phyloP scores from a whole-genome alignment of 73 alveolate genomes.

The Tetrahymena borealis region DNA sequence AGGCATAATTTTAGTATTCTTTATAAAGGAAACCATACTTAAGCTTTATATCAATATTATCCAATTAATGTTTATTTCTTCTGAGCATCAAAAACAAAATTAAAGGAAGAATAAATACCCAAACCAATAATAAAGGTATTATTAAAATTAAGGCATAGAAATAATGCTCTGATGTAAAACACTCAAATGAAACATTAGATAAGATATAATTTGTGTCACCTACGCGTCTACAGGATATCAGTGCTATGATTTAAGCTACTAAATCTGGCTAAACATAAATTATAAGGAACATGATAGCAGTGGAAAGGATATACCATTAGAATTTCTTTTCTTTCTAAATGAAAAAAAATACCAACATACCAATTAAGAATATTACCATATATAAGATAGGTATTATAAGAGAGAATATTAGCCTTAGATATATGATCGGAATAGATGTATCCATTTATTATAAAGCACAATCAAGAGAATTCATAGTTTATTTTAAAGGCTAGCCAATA shows the following conservation, averaged over 20 bases:
- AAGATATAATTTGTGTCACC: background rate
- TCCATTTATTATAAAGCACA: background rate
- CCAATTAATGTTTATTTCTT: background rate
- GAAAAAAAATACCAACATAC: too few relatives aligned
- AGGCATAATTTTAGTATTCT: slow-evolving; percentile 16
- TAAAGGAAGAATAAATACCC: slow-evolving; percentile 7
- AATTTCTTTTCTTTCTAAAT: too few relatives aligned
- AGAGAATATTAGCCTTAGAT: background rate
- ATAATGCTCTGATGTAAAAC: slow-evolving; percentile 7
- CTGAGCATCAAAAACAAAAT: background rate
- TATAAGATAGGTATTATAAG: background rate
- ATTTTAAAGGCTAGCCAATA: background rate
- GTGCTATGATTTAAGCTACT: background rate
- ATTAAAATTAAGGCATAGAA: slow-evolving; percentile 2
- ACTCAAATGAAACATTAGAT: background rate
- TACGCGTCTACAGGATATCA: slow-evolving; percentile 2
- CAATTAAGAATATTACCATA: background rate
- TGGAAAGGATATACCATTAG: background rate
- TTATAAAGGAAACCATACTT: slow-evolving; percentile 29
- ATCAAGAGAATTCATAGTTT: background rate
- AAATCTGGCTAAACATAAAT: background rate
- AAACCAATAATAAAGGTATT: slow-evolving; percentile 1
- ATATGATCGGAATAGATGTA: background rate
- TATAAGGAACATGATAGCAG: background rate
- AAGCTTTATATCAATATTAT: background rate